Evolutionary conservation across 257 asterid genomes (phyloP), one percentile per base, ranked within the genome.

Genomic region (Thymus quinquecostatus): DNA sequence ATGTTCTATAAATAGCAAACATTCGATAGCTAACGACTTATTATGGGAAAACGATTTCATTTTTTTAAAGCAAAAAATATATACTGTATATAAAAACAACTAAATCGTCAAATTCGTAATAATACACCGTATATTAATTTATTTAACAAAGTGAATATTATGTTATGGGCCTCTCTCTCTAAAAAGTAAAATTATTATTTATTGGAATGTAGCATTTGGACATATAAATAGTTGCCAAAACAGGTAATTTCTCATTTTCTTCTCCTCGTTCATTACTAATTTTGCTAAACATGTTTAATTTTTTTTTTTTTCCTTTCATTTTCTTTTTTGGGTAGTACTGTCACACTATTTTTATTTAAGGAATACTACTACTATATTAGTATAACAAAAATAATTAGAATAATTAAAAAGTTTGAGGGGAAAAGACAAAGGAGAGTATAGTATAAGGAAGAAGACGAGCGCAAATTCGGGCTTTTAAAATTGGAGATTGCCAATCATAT

Each of bases 401-500:
- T 3, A 6, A 1, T 5, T 5, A 6, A 9, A 43, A 50, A 12
- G 55, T 59, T 64, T 5, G 10, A 38, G 6, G 47, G 47, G 7
- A 60, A 70, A 60, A 54, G 56, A 75, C 75, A 63, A 60, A 68
- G 13, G 32, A 74, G 21, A 21, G 21, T 21, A 60, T 58, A 30
- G 77, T 64, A 21, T 21, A 21, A 40, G 21, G 66, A 53, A 74
- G 60, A 75, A 57, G 77, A 62, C 74, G 63, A 76, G 29, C 86
- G 82, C 75, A 50, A 56, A 69, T 66, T 14, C 40, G 76, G 82
- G 80, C 82, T 77, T 74, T 79, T 1, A 34, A 28, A 57, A 33
- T 41, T 21, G 51, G 41, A 53, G 51, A 71, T 13, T 36, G 2
- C 55, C 75, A 80, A 75, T 71, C 78, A 58, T 61, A 68, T 61